These are phyloP conservation scores for Tetracladium marchalianum DNA, from an alignment of 495 filamentous ascomycete species.

Conservation along the genomic window DNA sequence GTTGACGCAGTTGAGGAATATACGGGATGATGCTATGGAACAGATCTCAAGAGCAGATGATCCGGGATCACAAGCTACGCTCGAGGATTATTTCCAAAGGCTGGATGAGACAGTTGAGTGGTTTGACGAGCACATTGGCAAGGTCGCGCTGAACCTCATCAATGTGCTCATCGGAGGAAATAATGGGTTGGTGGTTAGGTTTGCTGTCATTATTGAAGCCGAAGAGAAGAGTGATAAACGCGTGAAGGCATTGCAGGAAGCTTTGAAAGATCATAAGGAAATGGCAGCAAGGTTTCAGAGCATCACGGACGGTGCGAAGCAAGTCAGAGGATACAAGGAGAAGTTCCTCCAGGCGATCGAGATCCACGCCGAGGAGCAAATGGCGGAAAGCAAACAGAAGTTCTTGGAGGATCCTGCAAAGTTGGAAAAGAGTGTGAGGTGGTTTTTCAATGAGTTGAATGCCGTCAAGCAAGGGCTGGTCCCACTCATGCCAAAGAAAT, in stretches of 20 bases:
- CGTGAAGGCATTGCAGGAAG: slow-evolving; percentile 82
- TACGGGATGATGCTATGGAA: slow-evolving; percentile 90
- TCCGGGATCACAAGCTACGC: slow-evolving; percentile 59
- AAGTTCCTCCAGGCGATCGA: slow-evolving; percentile 80
- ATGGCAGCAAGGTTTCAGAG: slow-evolving; percentile 88
- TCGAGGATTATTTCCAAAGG: slow-evolving; percentile 82
- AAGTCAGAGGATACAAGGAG: slow-evolving; percentile 91
- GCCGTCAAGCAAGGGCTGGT: slow-evolving; percentile 86
- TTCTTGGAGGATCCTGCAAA: slow-evolving; percentile 77
- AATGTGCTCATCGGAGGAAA: slow-evolving; percentile 76
- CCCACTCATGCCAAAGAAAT: slow-evolving; percentile 86
- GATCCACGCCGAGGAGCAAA: slow-evolving; percentile 59
- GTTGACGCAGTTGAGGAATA: slow-evolving; percentile 82
- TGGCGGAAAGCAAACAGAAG: slow-evolving; percentile 59
- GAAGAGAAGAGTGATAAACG: slow-evolving; percentile 94
- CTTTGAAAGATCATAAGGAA: slow-evolving; percentile 88
- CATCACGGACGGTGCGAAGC: slow-evolving; percentile 83
- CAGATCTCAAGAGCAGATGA: slow-evolving; percentile 75
- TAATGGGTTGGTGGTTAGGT: slow-evolving; percentile 74
- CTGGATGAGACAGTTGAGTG: slow-evolving; percentile 79
- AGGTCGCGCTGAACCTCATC: slow-evolving; percentile 82
- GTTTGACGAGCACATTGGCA: slow-evolving; percentile 92
- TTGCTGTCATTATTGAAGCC: slow-evolving; percentile 85
- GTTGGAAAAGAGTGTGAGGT: slow-evolving; percentile 75
- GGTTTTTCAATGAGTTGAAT: slow-evolving; percentile 97